phyloP scores from a whole-genome alignment of 228 moss, liverwort and hornwort species.

The Sphagnum fallax region DNA sequence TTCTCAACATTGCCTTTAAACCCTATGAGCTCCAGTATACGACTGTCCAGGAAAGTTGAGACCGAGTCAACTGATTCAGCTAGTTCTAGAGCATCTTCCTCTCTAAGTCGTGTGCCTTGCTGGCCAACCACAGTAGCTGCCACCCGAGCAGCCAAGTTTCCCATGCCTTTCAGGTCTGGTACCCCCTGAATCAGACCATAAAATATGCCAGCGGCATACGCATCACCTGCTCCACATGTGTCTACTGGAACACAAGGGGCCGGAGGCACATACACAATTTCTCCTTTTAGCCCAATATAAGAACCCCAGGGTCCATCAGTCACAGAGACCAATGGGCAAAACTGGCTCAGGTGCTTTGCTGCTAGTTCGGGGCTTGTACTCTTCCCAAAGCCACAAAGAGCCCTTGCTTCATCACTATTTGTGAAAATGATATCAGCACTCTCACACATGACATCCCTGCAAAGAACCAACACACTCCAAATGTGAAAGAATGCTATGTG shows the following conservation, averaged over 20 bases:
- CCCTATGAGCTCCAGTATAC: background rate
- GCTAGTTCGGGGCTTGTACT: slow-evolving; percentile 18
- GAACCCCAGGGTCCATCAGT: slow-evolving; percentile 50
- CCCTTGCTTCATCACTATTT: slow-evolving; percentile 38
- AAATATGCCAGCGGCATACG: slow-evolving; percentile 46
- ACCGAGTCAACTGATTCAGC: slow-evolving; percentile 13
- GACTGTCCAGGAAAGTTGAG: slow-evolving; percentile 6
- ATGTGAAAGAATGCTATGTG: background rate
- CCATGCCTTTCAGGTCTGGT: slow-evolving; percentile 33
- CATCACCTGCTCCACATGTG: slow-evolving; percentile 54
- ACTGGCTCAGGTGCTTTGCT: slow-evolving; percentile 23
- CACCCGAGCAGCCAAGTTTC: slow-evolving; percentile 42
- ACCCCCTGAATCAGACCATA: slow-evolving; percentile 40
- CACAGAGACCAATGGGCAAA: slow-evolving; percentile 43
- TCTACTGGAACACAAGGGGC: slow-evolving; percentile 35
- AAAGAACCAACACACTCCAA: background rate
- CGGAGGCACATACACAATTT: slow-evolving; percentile 24
- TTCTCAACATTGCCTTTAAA: slow-evolving; percentile 7
- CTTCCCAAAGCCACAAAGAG: slow-evolving; percentile 16
- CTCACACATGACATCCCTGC: slow-evolving; percentile 41
- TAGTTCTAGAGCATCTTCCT: slow-evolving; percentile 34
- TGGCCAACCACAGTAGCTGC: slow-evolving; percentile 51
- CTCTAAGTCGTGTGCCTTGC: slow-evolving; percentile 42
- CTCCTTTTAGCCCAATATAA: slow-evolving; percentile 39
- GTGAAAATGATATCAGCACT: slow-evolving; percentile 44